Percentiles rank a stretch among this genome's conserved stretches.
Conservation (phyloP, 164 flowering plant genomes). For the Warburgia ugandensis region DNA sequence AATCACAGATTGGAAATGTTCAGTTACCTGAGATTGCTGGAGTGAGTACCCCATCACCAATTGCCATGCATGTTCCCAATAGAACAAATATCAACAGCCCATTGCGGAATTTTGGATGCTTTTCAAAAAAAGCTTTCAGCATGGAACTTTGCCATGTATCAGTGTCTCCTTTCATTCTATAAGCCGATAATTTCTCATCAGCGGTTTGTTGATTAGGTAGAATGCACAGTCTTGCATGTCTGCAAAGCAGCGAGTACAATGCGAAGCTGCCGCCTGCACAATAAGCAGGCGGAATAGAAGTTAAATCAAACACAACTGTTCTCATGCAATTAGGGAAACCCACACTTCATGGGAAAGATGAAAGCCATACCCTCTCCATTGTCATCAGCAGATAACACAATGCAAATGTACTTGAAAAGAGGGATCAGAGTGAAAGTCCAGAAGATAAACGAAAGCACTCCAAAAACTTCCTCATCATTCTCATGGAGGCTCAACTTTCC, state of each 20-base stretch:
- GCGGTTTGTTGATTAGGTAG: constrained; percentile 53
- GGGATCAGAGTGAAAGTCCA: constrained; percentile 68
- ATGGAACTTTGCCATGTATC: constrained; percentile 40
- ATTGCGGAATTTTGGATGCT: constrained; percentile 35
- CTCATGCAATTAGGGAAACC: background rate
- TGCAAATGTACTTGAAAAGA: constrained; percentile 56
- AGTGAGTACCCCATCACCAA: constrained; percentile 83
- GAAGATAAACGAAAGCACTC: constrained; percentile 66
- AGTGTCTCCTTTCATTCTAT: constrained; percentile 22
- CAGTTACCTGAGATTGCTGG: constrained; percentile 77
- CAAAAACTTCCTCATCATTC: constrained; percentile 58
- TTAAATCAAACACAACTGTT: background rate
- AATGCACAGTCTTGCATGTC: constrained; percentile 56
- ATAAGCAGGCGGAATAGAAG: constrained; percentile 3
- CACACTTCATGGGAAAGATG: background rate
- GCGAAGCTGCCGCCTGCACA: constrained; percentile 82
- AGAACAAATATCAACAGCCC: constrained; percentile 52
- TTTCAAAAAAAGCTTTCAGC: constrained; percentile 43
- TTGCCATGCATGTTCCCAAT: constrained; percentile 75
- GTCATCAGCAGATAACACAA: constrained; percentile 65
- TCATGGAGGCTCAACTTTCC: constrained; percentile 51
- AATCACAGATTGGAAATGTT: background rate
- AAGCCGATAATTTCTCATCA: constrained; percentile 46
- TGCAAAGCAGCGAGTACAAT: constrained; percentile 60
- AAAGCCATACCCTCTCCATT: constrained; percentile 64